Evolutionary conservation across 345 rosid species (phyloP).

Genomic region (Eucalyptus sp.): DNA sequence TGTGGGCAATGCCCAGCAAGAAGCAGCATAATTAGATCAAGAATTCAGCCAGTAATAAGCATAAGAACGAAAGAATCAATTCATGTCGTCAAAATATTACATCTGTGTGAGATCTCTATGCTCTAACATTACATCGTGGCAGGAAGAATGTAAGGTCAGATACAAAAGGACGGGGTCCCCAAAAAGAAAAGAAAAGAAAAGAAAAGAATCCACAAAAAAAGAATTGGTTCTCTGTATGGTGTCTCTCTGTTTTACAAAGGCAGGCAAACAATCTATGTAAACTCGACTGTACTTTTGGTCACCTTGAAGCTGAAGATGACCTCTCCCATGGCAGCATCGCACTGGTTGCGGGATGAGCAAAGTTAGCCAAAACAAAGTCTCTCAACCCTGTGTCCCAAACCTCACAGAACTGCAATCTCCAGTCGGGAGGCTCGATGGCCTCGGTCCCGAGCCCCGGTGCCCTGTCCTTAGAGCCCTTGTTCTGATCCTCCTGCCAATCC

Average conservation of each 20-base stretch:
- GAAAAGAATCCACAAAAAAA: neutral
- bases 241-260: neutral
- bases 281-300: neutral
- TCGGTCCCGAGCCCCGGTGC: constrained; percentile 93
- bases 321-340: constrained; percentile 74
- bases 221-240: neutral
- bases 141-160: neutral
- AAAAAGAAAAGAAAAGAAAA: neutral
- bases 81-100: constrained; percentile 15
- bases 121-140: constrained; percentile 1
- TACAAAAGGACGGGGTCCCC: neutral
- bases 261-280: neutral
- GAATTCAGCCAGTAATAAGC: neutral
- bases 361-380: constrained; percentile 63
- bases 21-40: neutral
- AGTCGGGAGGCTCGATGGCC: constrained; percentile 73
- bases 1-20: neutral
- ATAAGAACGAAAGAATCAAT: constrained; percentile 9
- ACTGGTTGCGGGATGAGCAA: constrained; percentile 61
- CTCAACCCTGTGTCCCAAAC: constrained; percentile 93
- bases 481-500: constrained; percentile 88
- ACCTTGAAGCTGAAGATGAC: constrained; percentile 6
- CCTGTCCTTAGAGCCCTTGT: constrained; percentile 86
- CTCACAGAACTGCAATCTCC: constrained; percentile 80
- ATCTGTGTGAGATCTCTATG: constrained; percentile 18